phyloP scores from a whole-genome alignment of 148 eudicot genomes.

The Polygonum aviculare region DNA sequence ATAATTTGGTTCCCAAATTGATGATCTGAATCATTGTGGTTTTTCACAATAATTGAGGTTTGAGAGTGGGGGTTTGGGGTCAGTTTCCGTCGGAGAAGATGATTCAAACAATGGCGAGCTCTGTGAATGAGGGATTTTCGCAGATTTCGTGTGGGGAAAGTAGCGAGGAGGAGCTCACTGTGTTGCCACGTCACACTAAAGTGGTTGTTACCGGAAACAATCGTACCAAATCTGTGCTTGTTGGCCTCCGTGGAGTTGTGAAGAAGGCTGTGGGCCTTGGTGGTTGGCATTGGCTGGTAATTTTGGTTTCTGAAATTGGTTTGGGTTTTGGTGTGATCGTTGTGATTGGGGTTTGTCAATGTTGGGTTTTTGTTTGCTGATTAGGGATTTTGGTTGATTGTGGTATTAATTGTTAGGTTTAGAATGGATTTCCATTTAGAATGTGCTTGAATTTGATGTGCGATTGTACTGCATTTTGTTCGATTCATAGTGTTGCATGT shows the following conservation, averaged over 20 bases:
- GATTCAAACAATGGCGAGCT: conserved; percentile 35
- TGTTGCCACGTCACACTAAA: conserved; percentile 64
- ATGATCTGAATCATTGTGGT: conserved; percentile 6
- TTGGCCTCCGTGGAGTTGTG: conserved; percentile 68
- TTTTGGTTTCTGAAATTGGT: background rate
- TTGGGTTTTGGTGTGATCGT: background rate
- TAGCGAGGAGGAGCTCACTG: conserved; percentile 63
- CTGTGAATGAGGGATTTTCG: conserved; percentile 16
- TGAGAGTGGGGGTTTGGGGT: background rate
- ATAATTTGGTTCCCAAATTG: conserved; percentile 11
- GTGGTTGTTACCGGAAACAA: conserved; percentile 72
- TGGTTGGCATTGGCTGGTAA: conserved; percentile 92
- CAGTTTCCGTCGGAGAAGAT: conserved; percentile 16
- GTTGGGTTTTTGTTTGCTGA: background rate
- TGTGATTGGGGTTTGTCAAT: background rate
- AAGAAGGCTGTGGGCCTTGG: conserved; percentile 81
- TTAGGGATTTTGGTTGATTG: background rate
- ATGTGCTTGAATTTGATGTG: conserved; percentile 3
- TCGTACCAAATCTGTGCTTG: conserved; percentile 67
- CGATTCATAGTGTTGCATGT: background rate
- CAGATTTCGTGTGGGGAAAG: conserved; percentile 33
- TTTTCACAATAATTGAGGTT: background rate
- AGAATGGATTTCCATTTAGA: background rate
- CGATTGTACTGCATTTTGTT: background rate
- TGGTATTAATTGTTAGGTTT: background rate